Evolutionary conservation across 2,329 filamentous ascomycete genomes (phyloP).

Genomic region (Pseudogymnoascus sp.): DNA sequence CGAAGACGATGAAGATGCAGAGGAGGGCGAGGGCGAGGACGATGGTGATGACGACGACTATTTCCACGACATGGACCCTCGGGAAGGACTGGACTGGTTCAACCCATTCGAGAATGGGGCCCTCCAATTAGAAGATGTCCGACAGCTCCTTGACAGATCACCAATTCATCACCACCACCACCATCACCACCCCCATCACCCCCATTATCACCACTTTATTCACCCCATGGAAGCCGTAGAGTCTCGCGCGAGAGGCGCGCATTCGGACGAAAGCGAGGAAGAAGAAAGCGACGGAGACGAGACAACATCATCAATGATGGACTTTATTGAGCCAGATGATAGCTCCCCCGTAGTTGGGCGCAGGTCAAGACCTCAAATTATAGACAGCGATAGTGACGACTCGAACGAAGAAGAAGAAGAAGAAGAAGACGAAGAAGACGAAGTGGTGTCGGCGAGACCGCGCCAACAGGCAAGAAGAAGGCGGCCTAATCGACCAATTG

Average conservation of each 20-base stretch:
- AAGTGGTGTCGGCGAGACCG: constrained; percentile 8
- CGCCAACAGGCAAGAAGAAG: constrained; percentile 3
- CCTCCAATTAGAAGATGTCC: background rate
- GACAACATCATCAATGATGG: constrained; percentile 12
- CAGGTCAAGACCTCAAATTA: constrained; percentile 8
- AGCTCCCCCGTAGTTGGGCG: background rate
- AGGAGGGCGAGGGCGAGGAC: background rate
- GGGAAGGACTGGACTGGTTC: background rate
- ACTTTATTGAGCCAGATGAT: constrained; percentile 10
- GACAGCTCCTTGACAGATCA: background rate
- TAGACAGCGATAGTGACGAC: constrained; percentile 11
- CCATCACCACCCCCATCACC: constrained; percentile 1
- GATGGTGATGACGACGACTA: background rate
- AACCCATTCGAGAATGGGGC: background rate
- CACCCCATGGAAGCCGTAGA: background rate
- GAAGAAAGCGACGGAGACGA: constrained; percentile 10
- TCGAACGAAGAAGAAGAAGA: constrained; percentile 19
- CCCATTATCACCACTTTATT: background rate
- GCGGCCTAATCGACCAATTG: background rate
- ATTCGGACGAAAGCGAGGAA: background rate
- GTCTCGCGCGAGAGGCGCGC: constrained; percentile 16
- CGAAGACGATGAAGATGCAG: constrained; percentile 20
- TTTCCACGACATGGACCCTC: constrained; percentile 4
- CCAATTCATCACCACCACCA: constrained; percentile 11
- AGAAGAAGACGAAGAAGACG: constrained; percentile 16